These are phyloP conservation scores for Cicer yamashitae DNA, from an alignment of 306 rosid species.

Conservation along the genomic window DNA sequence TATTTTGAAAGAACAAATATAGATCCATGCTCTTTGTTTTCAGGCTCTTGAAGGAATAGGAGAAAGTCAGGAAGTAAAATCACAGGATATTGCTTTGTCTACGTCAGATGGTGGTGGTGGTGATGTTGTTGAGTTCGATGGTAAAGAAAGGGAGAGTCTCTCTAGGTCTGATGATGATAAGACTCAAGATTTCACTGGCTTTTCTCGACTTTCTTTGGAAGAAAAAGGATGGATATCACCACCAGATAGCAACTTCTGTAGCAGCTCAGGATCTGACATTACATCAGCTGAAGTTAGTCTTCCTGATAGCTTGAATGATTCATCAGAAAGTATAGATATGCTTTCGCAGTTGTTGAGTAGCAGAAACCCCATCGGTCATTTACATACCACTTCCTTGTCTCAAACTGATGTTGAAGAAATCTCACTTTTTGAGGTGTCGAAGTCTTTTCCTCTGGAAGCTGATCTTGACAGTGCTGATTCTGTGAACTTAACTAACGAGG, in stretches of 20 bases:
- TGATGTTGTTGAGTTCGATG: slow-evolving; percentile 67
- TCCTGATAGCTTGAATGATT: slow-evolving; percentile 71
- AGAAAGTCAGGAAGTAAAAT: slow-evolving; percentile 87
- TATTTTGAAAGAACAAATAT: slow-evolving; percentile 37
- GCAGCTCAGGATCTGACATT: slow-evolving; percentile 71
- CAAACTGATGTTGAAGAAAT: slow-evolving; percentile 52
- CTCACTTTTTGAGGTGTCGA: slow-evolving; percentile 51
- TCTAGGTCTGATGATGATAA: slow-evolving; percentile 61
- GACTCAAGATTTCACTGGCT: slow-evolving; percentile 56
- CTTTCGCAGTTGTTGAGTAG: slow-evolving; percentile 55
- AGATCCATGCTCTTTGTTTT: slow-evolving; percentile 39
- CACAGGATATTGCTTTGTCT: slow-evolving; percentile 65
- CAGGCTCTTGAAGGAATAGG: slow-evolving; percentile 99
- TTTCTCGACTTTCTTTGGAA: slow-evolving; percentile 68
- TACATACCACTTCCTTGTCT: slow-evolving; percentile 50
- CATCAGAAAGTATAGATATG: slow-evolving; percentile 57
- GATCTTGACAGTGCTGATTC: slow-evolving; percentile 45
- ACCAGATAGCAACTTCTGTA: slow-evolving; percentile 80
- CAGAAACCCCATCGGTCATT: slow-evolving; percentile 47
- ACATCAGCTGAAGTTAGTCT: slow-evolving; percentile 60
- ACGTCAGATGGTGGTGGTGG: slow-evolving; percentile 68
- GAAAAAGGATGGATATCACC: slow-evolving; percentile 92
- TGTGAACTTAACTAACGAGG: slow-evolving; percentile 50
- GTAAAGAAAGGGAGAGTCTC: slow-evolving; percentile 67
- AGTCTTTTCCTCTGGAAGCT: slow-evolving; percentile 50